Evolutionary conservation across 495 filamentous ascomycete genomes (phyloP).

Genomic region (Penicillium mononematosum): DNA sequence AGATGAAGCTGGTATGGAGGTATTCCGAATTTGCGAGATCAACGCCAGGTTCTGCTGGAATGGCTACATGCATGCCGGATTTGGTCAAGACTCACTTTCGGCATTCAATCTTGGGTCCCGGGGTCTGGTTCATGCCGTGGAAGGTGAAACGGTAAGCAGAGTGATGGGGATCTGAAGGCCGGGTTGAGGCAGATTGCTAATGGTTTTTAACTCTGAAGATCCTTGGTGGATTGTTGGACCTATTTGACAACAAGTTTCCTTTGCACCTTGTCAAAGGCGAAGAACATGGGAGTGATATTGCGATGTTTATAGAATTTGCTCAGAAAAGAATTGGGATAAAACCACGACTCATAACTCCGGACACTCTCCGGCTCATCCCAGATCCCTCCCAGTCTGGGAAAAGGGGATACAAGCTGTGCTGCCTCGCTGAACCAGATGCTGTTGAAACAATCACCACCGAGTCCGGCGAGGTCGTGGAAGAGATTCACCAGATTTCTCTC

Average conservation of each 20-base stretch:
- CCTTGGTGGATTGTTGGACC: slow-evolving; percentile 15
- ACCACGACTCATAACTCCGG: slow-evolving; percentile 18
- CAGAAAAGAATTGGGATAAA: slow-evolving; percentile 17
- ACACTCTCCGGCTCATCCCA: slow-evolving; percentile 22
- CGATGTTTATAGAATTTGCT: slow-evolving; percentile 29
- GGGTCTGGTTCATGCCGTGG: slow-evolving; percentile 6
- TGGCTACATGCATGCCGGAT: slow-evolving; percentile 28
- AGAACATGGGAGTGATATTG: slow-evolving; percentile 35
- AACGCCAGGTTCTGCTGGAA: slow-evolving; percentile 48
- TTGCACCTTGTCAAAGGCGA: slow-evolving; percentile 38
- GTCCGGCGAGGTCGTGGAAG: slow-evolving; percentile 30
- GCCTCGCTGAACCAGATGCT: slow-evolving; percentile 9
- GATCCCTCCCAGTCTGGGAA: not conserved
- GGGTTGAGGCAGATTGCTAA: not conserved
- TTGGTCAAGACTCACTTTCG: slow-evolving; percentile 15
- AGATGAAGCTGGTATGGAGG: slow-evolving; percentile 17
- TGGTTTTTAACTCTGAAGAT: slow-evolving; percentile 16
- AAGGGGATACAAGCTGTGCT: slow-evolving; percentile 26
- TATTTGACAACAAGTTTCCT: slow-evolving; percentile 29
- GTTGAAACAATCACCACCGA: not conserved
- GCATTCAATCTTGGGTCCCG: slow-evolving; percentile 2
- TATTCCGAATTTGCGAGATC: slow-evolving; percentile 43
- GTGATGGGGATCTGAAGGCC: not conserved
- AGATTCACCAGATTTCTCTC: slow-evolving; percentile 40
- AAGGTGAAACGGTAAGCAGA: not conserved